Evolutionary conservation across 148 eudicot species (phyloP).

Genomic region (Nepenthes mirabilis): DNA sequence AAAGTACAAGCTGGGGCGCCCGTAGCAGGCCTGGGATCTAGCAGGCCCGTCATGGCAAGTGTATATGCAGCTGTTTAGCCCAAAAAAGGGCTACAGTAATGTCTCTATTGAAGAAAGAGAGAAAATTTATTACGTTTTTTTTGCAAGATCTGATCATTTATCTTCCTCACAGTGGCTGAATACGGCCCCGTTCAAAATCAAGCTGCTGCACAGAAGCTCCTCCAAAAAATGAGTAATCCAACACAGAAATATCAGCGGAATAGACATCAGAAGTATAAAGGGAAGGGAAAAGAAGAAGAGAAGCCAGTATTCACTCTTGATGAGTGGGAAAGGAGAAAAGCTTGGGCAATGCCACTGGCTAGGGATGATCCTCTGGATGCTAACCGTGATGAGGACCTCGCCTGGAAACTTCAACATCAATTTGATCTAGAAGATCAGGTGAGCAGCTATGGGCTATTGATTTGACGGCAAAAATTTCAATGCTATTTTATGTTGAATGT

Average conservation of each 20-base stretch:
- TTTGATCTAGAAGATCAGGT: slow-evolving; percentile 85
- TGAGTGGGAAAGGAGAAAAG: slow-evolving; percentile 80
- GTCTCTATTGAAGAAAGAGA: too few relatives aligned
- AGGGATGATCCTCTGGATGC: slow-evolving; percentile 22
- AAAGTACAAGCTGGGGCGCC: too few relatives aligned
- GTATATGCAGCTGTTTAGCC: too few relatives aligned
- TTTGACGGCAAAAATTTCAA: not conserved
- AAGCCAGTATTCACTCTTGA: slow-evolving; percentile 60
- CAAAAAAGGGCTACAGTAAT: too few relatives aligned
- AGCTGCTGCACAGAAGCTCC: slow-evolving; percentile 87
- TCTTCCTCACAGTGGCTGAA: slow-evolving; percentile 43
- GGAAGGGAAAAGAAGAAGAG: slow-evolving; percentile 46
- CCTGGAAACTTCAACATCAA: slow-evolving; percentile 71
- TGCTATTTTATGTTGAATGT: not conserved
- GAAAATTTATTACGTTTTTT: not conserved
- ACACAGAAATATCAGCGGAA: slow-evolving; percentile 23
- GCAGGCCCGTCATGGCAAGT: too few relatives aligned
- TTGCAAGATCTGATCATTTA: slow-evolving; percentile 2
- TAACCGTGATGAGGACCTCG: slow-evolving; percentile 71
- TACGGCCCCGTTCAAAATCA: slow-evolving; percentile 73
- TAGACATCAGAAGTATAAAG: slow-evolving; percentile 47
- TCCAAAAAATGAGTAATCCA: slow-evolving; percentile 62
- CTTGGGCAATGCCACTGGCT: slow-evolving; percentile 22
- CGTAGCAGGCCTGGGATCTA: too few relatives aligned
- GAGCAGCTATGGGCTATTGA: slow-evolving; percentile 8